Evolutionary conservation across 768 basidiomycete species (phyloP).

Genomic region (Cyclocybe cylindracea): DNA sequence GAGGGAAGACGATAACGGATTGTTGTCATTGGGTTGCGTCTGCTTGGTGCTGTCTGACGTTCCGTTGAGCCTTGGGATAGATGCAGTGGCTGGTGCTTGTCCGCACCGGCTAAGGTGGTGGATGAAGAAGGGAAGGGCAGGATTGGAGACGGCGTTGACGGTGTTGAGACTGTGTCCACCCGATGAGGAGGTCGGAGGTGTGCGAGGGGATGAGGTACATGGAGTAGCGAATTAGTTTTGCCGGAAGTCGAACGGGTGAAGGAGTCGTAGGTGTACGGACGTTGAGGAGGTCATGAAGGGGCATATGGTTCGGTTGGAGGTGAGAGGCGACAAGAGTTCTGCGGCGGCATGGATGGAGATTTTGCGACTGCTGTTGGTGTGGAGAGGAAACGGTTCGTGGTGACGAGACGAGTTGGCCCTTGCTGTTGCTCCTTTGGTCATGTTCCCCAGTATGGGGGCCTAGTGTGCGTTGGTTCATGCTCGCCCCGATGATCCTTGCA

Average conservation of each 20-base stretch:
- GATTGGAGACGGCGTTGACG: constrained; percentile 5
- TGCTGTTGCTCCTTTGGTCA: constrained; percentile 19
- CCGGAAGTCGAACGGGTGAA: constrained; percentile 11
- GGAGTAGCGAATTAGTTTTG: constrained; percentile 3
- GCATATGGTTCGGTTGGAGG: neutral
- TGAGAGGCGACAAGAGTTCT: constrained; percentile 1
- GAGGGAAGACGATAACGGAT: constrained; percentile 53
- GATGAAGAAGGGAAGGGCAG: constrained; percentile 19
- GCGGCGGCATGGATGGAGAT: constrained; percentile 2
- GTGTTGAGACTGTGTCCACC: constrained; percentile 1
- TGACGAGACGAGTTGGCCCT: constrained; percentile 9
- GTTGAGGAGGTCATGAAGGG: constrained; percentile 8
- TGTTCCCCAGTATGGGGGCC: too few relatives aligned
- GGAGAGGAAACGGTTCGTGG: constrained; percentile 26
- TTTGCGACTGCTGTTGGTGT: constrained; percentile 18
- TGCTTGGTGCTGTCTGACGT: constrained; percentile 9
- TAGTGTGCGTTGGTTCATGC: constrained; percentile 8
- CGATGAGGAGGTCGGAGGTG: constrained; percentile 6
- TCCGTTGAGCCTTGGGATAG: constrained; percentile 14
- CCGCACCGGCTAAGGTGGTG: constrained; percentile 10
- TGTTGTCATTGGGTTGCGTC: neutral
- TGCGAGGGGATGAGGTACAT: neutral
- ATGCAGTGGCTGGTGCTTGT: constrained; percentile 11
- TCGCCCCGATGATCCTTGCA: constrained; percentile 37
- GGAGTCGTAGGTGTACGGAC: constrained; percentile 11